Conservation (phyloP, 2,329 filamentous ascomycete genomes). For the Microdochium trichocladiopsis region DNA sequence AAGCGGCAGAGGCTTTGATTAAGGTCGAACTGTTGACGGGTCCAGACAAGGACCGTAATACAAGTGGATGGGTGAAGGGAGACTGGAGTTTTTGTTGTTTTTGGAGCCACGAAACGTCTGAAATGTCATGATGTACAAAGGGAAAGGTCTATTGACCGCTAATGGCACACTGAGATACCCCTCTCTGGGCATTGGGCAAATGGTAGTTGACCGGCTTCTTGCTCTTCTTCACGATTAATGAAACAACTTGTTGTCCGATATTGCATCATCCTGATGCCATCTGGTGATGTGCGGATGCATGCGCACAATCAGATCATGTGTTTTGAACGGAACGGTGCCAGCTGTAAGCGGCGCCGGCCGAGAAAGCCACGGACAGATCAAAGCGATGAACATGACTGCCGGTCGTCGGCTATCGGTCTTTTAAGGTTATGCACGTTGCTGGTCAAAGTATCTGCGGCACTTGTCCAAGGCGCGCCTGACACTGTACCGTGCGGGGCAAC, state of each 20-base stretch:
- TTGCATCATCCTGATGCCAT: background rate
- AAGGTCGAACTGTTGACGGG: too few relatives aligned
- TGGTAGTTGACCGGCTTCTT: background rate
- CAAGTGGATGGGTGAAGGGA: background rate
- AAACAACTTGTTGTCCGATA: background rate
- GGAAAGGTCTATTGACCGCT: slow-evolving; percentile 1
- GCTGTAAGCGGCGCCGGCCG: too few relatives aligned
- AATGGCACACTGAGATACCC: slow-evolving; percentile 6
- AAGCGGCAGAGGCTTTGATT: too few relatives aligned
- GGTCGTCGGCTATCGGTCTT: too few relatives aligned
- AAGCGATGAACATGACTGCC: too few relatives aligned
- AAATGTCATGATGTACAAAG: slow-evolving; percentile 5
- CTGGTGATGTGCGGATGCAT: background rate
- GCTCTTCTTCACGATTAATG: background rate
- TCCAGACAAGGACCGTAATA: background rate
- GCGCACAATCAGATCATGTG: background rate
- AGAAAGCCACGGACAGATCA: too few relatives aligned
- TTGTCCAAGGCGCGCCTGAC: too few relatives aligned
- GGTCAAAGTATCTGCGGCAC: too few relatives aligned
- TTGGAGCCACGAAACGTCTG: background rate
- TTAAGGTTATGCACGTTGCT: too few relatives aligned
- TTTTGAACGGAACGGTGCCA: too few relatives aligned
- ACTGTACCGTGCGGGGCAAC: too few relatives aligned
- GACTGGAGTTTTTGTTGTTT: background rate
- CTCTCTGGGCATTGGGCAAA: background rate